These are phyloP conservation scores for Wickerhamiella kazuoi DNA, from an alignment of 805 yeast species.

Conservation along the genomic window DNA sequence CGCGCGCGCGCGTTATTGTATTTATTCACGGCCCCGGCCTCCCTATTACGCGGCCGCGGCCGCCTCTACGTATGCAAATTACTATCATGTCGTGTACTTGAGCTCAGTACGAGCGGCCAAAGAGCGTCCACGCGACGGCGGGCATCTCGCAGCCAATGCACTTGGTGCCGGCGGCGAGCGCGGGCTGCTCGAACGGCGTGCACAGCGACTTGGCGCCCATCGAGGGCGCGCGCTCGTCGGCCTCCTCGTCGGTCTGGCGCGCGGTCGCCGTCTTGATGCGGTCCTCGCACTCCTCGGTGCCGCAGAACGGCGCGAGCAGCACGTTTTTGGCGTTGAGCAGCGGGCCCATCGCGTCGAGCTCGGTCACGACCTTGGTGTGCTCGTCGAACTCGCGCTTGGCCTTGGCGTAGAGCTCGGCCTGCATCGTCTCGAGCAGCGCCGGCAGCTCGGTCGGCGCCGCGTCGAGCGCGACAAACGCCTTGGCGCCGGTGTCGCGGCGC, in stretches of 20 bases:
- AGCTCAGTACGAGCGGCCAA: slow-evolving; percentile 84
- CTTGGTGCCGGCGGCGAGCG: slow-evolving; percentile 55
- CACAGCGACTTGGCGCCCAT: slow-evolving; percentile 99
- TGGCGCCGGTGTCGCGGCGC: slow-evolving; percentile 78
- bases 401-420: slow-evolving; percentile 46
- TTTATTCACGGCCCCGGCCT: too few species aligned
- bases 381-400: slow-evolving; percentile 74
- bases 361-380: slow-evolving; percentile 65
- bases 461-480: slow-evolving; percentile 45
- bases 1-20: too few species aligned
- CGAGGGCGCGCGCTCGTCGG: slow-evolving; percentile 90
- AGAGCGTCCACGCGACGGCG: slow-evolving; percentile 79
- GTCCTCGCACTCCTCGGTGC: slow-evolving; percentile 84
- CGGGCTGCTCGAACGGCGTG: slow-evolving; percentile 88
- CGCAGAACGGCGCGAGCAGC: slow-evolving; percentile 95
- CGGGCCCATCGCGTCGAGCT: slow-evolving; percentile 87
- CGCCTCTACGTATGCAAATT: too few species aligned
- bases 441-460: slow-evolving; percentile 53
- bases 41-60: too few species aligned
- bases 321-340: slow-evolving; percentile 81
- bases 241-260: slow-evolving; percentile 67
- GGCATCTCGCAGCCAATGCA: slow-evolving; percentile 70
- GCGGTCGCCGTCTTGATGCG: slow-evolving; percentile 84
- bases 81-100: too few species aligned
- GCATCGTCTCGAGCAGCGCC: slow-evolving; percentile 66